phyloP scores from a whole-genome alignment of 768 basidiomycete genomes.

The Ramaria sp. region DNA sequence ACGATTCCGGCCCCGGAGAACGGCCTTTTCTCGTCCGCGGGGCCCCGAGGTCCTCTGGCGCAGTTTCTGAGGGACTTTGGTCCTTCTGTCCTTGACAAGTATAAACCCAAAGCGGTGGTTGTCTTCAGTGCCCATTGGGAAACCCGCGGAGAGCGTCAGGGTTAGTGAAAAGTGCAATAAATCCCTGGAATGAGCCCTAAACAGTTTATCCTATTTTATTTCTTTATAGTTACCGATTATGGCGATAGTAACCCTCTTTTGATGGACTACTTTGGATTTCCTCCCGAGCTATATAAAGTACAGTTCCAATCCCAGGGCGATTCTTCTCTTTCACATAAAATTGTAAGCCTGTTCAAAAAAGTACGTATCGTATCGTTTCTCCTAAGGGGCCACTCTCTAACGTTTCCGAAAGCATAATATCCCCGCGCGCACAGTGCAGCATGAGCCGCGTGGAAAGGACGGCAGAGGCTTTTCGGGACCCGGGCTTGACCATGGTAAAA shows the following conservation, averaged over 20 bases:
- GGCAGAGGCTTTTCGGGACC: slow-evolving; percentile 54
- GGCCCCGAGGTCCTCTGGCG: slow-evolving; percentile 43
- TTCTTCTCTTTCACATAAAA: slow-evolving; percentile 38
- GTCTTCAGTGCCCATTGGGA: slow-evolving; percentile 85
- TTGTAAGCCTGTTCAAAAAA: slow-evolving; percentile 50
- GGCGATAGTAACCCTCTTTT: slow-evolving; percentile 65
- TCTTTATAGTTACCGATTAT: slow-evolving; percentile 56
- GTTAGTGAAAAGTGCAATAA: too few relatives aligned
- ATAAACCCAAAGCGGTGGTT: slow-evolving; percentile 67
- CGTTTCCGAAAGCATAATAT: slow-evolving; percentile 26
- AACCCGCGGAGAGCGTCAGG: slow-evolving; percentile 43
- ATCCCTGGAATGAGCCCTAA: too few relatives aligned
- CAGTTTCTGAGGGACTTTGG: slow-evolving; percentile 58
- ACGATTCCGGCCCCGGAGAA: slow-evolving; percentile 2
- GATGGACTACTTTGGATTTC: slow-evolving; percentile 68
- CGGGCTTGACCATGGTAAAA: slow-evolving; percentile 52
- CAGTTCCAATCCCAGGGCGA: slow-evolving; percentile 59
- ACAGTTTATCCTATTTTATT: not conserved
- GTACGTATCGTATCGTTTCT: slow-evolving; percentile 20
- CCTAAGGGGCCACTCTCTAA: not conserved
- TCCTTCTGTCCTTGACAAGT: slow-evolving; percentile 50
- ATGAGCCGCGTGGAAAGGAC: slow-evolving; percentile 51
- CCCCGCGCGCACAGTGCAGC: slow-evolving; percentile 35
- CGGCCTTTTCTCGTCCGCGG: slow-evolving; percentile 18
- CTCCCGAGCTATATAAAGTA: slow-evolving; percentile 42